A percentile compares a stretch with the other conserved stretches of the same genome.
Evolutionary conservation across 2,329 filamentous ascomycete genomes (phyloP).

Genomic region (Pseudocercospora ulei): DNA sequence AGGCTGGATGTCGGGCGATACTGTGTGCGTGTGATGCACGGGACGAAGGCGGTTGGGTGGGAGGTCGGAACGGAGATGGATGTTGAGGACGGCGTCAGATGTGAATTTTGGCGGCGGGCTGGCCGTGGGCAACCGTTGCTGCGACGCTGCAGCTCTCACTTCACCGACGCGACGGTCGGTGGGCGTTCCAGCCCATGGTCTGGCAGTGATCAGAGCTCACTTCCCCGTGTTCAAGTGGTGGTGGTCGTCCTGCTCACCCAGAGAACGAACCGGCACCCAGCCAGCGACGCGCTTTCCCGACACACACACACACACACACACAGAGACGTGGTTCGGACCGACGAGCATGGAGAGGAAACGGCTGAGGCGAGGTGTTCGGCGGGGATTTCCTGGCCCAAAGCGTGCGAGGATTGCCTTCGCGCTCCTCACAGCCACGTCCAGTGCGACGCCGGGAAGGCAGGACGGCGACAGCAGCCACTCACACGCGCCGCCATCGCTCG

Average conservation of each 20-base stretch:
- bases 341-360: conserved; percentile 16
- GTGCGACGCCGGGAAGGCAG: conserved; percentile 2
- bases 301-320: conserved; percentile 18
- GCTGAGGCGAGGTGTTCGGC: conserved; percentile 16
- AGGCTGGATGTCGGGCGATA: conserved; percentile 1
- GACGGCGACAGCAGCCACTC: no score
- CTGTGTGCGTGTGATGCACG: not conserved
- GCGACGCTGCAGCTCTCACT: no score
- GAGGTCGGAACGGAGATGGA: no score
- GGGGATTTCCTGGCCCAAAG: conserved; percentile 1
- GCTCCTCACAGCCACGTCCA: conserved; percentile 5
- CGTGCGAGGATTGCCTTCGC: not conserved
- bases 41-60: no score
- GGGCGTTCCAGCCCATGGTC: no score
- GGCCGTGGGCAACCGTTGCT: no score
- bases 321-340: conserved; percentile 24
- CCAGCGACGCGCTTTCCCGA: conserved; percentile 1
- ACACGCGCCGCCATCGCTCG: no score
- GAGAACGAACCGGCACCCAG: not conserved
- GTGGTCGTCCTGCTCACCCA: not conserved
- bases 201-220: no score
- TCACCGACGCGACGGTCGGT: no score
- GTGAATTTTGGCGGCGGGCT: no score
- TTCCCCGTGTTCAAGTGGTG: no score
- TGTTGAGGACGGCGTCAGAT: no score